Conservation (phyloP, 2,329 filamentous ascomycete species). For the Chlorencoelia australis region DNA sequence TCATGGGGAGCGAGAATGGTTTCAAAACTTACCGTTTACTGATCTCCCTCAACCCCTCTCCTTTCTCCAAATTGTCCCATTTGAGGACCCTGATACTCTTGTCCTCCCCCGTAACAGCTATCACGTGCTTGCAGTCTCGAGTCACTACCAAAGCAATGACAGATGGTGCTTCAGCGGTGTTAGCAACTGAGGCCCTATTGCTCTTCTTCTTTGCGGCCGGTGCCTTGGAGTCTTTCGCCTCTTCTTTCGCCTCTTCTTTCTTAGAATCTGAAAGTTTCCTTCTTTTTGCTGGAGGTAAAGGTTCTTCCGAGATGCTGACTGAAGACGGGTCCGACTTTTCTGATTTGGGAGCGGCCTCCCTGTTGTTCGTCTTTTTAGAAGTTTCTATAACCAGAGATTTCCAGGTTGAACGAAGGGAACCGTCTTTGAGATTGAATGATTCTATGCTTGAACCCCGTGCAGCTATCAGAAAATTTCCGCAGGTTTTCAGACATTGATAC, state of each 20-base stretch:
- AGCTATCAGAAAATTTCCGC: constrained; percentile 55
- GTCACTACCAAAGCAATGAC: constrained; percentile 61
- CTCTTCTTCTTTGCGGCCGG: constrained; percentile 15
- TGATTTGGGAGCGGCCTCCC: neutral
- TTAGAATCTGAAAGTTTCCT: constrained; percentile 21
- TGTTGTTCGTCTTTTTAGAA: constrained; percentile 1
- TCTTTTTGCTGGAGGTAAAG: constrained; percentile 24
- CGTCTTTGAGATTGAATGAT: constrained; percentile 50
- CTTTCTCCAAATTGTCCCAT: constrained; percentile 46
- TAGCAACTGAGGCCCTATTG: constrained; percentile 12
- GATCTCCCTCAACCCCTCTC: constrained; percentile 44
- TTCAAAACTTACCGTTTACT: constrained; percentile 54
- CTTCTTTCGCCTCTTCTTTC: constrained; percentile 3
- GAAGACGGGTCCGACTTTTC: constrained; percentile 1
- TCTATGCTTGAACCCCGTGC: constrained; percentile 65
- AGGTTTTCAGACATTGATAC: constrained; percentile 52
- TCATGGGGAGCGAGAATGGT: constrained; percentile 1
- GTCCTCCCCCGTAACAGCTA: constrained; percentile 81
- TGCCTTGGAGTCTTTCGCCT: constrained; percentile 10
- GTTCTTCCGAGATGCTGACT: constrained; percentile 1
- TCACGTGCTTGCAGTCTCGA: constrained; percentile 52
- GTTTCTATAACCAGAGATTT: constrained; percentile 16
- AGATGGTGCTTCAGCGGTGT: constrained; percentile 44
- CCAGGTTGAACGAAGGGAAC: constrained; percentile 42
- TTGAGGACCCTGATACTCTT: constrained; percentile 81